These are phyloP conservation scores for Globisporangium radiosum DNA, from an alignment of 352 stramenopile genomes.

Conservation along the genomic window DNA sequence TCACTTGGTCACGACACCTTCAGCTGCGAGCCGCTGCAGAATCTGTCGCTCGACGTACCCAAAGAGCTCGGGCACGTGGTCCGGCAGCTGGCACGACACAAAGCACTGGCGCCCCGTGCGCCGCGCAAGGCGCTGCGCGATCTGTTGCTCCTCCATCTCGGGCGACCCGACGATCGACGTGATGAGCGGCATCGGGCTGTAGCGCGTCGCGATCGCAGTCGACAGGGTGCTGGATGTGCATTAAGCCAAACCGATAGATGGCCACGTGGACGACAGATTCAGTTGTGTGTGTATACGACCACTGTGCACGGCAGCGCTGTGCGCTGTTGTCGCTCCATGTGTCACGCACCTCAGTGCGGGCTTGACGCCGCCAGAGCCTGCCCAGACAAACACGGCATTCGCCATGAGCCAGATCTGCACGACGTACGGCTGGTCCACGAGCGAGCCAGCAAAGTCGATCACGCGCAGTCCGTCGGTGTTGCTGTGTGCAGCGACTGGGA, in stretches of 20 bases:
- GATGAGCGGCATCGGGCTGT: conserved; percentile 74
- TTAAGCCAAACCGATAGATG: no score
- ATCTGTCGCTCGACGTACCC: conserved; percentile 67
- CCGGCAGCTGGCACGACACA: conserved; percentile 72
- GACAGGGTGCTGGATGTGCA: conserved; percentile 51
- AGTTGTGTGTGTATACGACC: not conserved
- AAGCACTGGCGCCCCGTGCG: conserved; percentile 69
- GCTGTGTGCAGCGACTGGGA: not conserved
- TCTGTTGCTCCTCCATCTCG: conserved; percentile 77
- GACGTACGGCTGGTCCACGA: conserved; percentile 65
- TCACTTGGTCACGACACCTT: conserved; percentile 16
- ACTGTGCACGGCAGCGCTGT: not conserved
- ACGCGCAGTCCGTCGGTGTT: conserved; percentile 18
- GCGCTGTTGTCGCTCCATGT: no score
- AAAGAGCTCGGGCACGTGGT: conserved; percentile 65
- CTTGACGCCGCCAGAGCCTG: conserved; percentile 44
- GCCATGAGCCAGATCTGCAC: conserved; percentile 68
- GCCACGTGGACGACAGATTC: not conserved
- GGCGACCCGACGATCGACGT: conserved; percentile 60
- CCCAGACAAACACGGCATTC: conserved; percentile 75
- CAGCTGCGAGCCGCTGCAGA: conserved; percentile 36
- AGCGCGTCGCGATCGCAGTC: conserved; percentile 67
- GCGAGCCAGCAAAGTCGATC: conserved; percentile 43
- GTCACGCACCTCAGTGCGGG: conserved; percentile 25
- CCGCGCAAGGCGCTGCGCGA: conserved; percentile 63